Conservation (phyloP, 2,329 filamentous ascomycete genomes). For the Neofusicoccum ribis region DNA sequence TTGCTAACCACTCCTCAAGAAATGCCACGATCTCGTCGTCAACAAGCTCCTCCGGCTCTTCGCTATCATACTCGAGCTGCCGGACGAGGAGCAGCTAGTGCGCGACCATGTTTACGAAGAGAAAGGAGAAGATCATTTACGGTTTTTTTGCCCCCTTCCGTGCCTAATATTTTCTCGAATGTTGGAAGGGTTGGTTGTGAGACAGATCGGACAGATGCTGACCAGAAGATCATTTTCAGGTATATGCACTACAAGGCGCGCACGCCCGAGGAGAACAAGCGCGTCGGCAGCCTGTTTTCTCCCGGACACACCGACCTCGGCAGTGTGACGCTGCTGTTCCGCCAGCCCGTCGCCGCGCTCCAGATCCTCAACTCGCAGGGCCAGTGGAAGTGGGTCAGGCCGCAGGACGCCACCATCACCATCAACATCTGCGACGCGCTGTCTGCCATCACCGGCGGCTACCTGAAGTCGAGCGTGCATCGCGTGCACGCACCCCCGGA, state of each 20-base stretch:
- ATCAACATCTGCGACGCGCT: slow-evolving; percentile 45
- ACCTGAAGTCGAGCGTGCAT: slow-evolving; percentile 53
- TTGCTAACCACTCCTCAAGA: slow-evolving; percentile 3
- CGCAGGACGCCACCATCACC: slow-evolving; percentile 43
- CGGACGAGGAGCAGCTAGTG: slow-evolving; percentile 59
- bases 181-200: no score
- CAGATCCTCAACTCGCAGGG: slow-evolving; percentile 49
- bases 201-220: no score
- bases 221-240: slow-evolving; percentile 58
- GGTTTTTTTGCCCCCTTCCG: slow-evolving; percentile 26
- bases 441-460: slow-evolving; percentile 41
- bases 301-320: slow-evolving; percentile 60
- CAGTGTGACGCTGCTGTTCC: slow-evolving; percentile 58
- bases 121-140: slow-evolving; percentile 61
- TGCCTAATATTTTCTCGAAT: no score
- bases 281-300: slow-evolving; percentile 46
- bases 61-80: slow-evolving; percentile 61
- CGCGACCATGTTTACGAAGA: slow-evolving; percentile 59
- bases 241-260: slow-evolving; percentile 62
- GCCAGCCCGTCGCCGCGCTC: slow-evolving; percentile 59
- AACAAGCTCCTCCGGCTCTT: slow-evolving; percentile 60
- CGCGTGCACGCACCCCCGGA: slow-evolving; percentile 51
- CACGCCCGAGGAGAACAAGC: slow-evolving; percentile 49
- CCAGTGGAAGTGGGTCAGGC: slow-evolving; percentile 45
- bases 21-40: slow-evolving; percentile 57